phyloP scores from a whole-genome alignment of 1,284 basidiomycete species.

The Termitomyces sp. region DNA sequence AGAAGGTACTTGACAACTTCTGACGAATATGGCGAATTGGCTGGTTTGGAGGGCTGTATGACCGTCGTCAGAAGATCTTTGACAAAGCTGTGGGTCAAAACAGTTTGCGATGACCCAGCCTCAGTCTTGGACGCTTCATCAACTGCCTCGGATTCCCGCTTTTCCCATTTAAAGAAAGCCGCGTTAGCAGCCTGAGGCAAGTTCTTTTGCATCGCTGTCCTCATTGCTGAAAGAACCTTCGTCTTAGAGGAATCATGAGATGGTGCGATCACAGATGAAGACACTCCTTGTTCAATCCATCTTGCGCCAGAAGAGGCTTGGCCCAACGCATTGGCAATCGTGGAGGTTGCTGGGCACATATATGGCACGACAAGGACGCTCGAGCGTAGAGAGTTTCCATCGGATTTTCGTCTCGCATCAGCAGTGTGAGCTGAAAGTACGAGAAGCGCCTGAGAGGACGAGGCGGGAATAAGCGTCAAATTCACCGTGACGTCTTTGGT shows the following conservation, averaged over 20 bases:
- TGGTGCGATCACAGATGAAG: not conserved
- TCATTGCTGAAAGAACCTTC: constrained; percentile 22
- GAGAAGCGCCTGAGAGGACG: constrained; percentile 49
- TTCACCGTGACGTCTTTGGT: constrained; percentile 30
- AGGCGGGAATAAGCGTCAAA: constrained; percentile 27
- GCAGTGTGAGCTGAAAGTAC: constrained; percentile 38
- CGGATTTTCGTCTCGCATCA: constrained; percentile 18
- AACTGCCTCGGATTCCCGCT: constrained; percentile 26
- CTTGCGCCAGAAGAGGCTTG: constrained; percentile 39
- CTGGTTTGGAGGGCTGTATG: constrained; percentile 34
- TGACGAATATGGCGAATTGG: constrained; percentile 39
- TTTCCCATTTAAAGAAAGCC: constrained; percentile 48
- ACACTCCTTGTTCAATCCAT: constrained; percentile 37
- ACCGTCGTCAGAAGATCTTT: constrained; percentile 47
- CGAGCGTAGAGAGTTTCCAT: constrained; percentile 28
- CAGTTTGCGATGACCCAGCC: constrained; percentile 5
- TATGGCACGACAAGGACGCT: constrained; percentile 56
- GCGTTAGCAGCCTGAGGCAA: constrained; percentile 37
- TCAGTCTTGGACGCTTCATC: constrained; percentile 5
- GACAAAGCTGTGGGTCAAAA: constrained; percentile 48
- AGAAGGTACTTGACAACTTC: constrained; percentile 54
- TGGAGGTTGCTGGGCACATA: constrained; percentile 45
- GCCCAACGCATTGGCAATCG: constrained; percentile 58
- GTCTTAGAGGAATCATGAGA: constrained; percentile 26
- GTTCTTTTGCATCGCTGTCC: constrained; percentile 22